Base-by-base conservation (phyloP, 2,329 filamentous ascomycete species). In the Coleophoma cylindrospora region DNA sequence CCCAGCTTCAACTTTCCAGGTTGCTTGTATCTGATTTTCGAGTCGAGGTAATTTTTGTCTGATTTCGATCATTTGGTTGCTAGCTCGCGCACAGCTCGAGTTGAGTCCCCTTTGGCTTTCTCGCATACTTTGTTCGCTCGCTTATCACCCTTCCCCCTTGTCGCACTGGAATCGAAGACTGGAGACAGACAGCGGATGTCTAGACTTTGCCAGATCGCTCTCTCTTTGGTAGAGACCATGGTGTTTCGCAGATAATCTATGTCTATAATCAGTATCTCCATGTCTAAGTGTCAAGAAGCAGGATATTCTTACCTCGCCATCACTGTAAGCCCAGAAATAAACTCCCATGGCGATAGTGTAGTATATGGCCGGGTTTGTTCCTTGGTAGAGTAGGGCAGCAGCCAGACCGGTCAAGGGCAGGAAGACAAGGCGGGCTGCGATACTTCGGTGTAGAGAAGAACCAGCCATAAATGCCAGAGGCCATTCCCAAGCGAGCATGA, bases 301-400 rank as follows among this genome's bases (percentile, higher is more conserved):
- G 27, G 27, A 27, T 27, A 10, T 27, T 74, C 86, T 66, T 71
- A 96, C 91, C 85, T 99, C 94, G 70, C 94, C 94, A 70, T 99
- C 92, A 63, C 87, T 94, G 64, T 95, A 97, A 1, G 89, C 94
- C 91, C 91, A 96, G 63, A 97, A 96, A 70, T 97, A 99, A 13
- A 94, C 85, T 8, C 74, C 76, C 72, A 95, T 84, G 17, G 86
- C 92, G 54, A 96, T 80, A 22, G 95, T 67, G 67, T 97, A 96
- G 72, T 97, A 99, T 47, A 97, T 72, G 4, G 89, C 94, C 3
- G 92, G 79, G 66, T 99, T 95, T 27, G 91, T 96, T 51, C 84
- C 88, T 69, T 97, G 94, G 68, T 99, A 99, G 55, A 96, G 74
- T 55, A 99, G 75, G 27, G 86, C 76, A 6, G 89, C 83, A 17